Percentiles rank a stretch among this genome's conserved stretches.
These are phyloP conservation scores for Leishmania mexicana DNA, from an alignment of 208 protist genomes.

Conservation along the genomic window DNA sequence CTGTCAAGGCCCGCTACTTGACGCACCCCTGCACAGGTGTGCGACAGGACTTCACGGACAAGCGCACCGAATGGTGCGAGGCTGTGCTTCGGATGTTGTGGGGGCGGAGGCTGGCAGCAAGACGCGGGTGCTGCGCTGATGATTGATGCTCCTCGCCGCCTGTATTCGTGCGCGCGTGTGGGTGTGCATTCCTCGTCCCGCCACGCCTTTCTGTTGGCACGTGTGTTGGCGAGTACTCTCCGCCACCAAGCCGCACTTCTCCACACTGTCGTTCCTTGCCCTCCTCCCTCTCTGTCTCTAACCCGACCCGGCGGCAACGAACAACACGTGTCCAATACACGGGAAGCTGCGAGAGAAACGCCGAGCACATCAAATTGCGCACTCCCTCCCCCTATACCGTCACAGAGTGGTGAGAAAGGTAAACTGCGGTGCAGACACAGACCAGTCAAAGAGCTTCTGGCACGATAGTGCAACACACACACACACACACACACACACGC, in stretches of 20 bases:
- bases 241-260: neutral
- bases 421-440: neutral
- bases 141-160: neutral
- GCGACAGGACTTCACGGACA: neutral
- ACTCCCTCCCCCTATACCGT: neutral
- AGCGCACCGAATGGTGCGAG: neutral
- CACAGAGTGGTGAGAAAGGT: neutral
- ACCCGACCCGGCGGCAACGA: neutral
- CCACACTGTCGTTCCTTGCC: neutral
- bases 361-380: neutral
- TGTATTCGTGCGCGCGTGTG: neutral
- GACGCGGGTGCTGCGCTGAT: neutral
- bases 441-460: neutral
- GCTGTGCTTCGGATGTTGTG: neutral
- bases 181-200: neutral
- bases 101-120: neutral
- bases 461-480: neutral
- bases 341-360: neutral
- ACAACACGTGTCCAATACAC: neutral
- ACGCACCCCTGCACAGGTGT: neutral
- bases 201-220: neutral
- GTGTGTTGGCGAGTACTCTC: neutral
- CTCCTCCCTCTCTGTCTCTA: neutral
- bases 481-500: neutral
- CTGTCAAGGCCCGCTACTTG: neutral